A percentile compares a stretch with the other conserved stretches of the same genome.
Conservation (phyloP, 1,284 basidiomycete genomes). For the Tylopilus orsonianus region DNA sequence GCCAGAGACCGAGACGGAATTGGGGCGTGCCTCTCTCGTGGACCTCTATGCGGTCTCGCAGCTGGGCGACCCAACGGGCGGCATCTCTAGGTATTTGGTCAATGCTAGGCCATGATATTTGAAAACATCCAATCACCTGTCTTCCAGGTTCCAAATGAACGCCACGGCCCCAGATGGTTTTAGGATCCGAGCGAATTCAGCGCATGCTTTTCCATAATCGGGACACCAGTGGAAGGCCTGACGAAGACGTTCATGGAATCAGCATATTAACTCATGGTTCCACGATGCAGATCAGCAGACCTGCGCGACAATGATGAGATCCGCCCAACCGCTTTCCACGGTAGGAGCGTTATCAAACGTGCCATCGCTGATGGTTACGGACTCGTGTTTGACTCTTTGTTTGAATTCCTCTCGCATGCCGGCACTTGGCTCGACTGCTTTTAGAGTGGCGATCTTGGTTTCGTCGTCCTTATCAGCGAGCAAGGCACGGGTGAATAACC, state of each 20-base stretch:
- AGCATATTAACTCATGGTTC: background rate
- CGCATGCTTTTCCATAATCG: constrained; percentile 60
- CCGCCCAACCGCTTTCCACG: constrained; percentile 66
- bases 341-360: constrained; percentile 59
- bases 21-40: constrained; percentile 71
- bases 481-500: constrained; percentile 76
- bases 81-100: constrained; percentile 42
- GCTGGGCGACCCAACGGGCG: constrained; percentile 66
- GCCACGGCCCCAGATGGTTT: constrained; percentile 65
- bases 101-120: background rate
- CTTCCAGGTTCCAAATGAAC: constrained; percentile 79
- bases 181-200: constrained; percentile 70
- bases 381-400: constrained; percentile 49
- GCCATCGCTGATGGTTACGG: constrained; percentile 55
- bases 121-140: constrained; percentile 45
- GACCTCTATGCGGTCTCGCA: constrained; percentile 64
- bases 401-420: constrained; percentile 69
- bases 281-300: constrained; percentile 35
- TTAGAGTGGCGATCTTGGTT: constrained; percentile 47
- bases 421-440: constrained; percentile 70
- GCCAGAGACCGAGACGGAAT: constrained; percentile 71
- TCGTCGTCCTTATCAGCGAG: constrained; percentile 61
- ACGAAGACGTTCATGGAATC: background rate
- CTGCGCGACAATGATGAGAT: constrained; percentile 73
- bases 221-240: constrained; percentile 85